Base-by-base conservation (phyloP, 83 land plant species). In the Diphasiastrum complanatum region DNA sequence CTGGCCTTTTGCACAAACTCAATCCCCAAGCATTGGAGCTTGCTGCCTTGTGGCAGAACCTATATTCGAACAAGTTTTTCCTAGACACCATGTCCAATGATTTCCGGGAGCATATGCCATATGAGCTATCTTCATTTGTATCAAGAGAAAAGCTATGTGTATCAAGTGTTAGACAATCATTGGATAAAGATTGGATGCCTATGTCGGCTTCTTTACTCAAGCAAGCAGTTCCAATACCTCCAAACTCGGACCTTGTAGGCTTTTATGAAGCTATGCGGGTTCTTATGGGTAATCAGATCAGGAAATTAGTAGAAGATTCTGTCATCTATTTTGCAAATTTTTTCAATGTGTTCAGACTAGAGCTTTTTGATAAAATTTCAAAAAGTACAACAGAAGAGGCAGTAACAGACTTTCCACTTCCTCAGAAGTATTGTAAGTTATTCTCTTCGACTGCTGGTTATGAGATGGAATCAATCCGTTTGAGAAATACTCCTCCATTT, bases 231-330 rank as follows among this genome's bases (percentile, higher is more conserved):
- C 77, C 77, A 12, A 45, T 68, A 6, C 68, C 70, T 1, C 68
- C 68, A 56, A 61, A 61, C 20, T 29, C 51, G 20, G 74, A 74
- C 48, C 26, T 62, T 11, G 23, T 22, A 1, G 67, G 73, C 29
- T 74, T 74, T 46, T 48, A 68, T 43, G 67, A 74, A 52, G 77
- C 77, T 19, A 74, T 68, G 66, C 51, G 73, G 4, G 49, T 53
- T 27, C 77, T 68, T 30, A 68, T 74, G 61, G 53, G 61, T 11
- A 74, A 62, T 43, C 77, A 74, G 34, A 74, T 74, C 5, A 51
- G 73, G 8, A 31, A 37, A 16, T 45, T 68, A 23, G 61, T 68
- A 5, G 77, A 74, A 51, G 77, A 74, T 12, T 74, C 77, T 0
- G 49, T 74, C 4, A 47, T 62, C 18, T 5, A 5, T 6, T 62